phyloP scores from a whole-genome alignment of 2,329 filamentous ascomycete genomes.

The Pseudocercospora ulei region DNA sequence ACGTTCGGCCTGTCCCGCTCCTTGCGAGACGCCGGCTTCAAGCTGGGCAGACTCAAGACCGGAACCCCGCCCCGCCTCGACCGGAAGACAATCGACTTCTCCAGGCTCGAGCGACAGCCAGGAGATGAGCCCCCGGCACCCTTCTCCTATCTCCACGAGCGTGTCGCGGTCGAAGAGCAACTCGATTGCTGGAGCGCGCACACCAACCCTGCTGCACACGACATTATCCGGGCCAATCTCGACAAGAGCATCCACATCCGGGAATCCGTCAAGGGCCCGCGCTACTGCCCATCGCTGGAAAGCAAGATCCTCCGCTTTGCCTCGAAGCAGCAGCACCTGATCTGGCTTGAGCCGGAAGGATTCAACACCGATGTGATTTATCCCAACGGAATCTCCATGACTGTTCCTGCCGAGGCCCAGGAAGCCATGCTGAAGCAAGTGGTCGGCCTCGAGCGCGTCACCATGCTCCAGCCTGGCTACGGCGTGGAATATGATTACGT shows the following conservation, averaged over 20 bases:
- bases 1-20: slow-evolving; percentile 90
- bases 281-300: slow-evolving; percentile 92
- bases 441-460: slow-evolving; percentile 74
- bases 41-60: slow-evolving; percentile 83
- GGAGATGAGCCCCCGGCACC: slow-evolving; percentile 80
- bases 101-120: slow-evolving; percentile 57
- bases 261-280: slow-evolving; percentile 84
- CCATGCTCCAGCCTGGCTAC: slow-evolving; percentile 90
- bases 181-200: slow-evolving; percentile 77
- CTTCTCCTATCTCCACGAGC: slow-evolving; percentile 80
- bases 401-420: slow-evolving; percentile 79
- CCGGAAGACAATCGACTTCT: slow-evolving; percentile 70
- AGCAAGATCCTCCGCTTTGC: slow-evolving; percentile 85
- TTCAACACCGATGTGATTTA: slow-evolving; percentile 85
- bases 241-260: slow-evolving; percentile 94
- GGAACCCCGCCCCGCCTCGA: slow-evolving; percentile 86
- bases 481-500: slow-evolving; percentile 99
- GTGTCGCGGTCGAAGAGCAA: slow-evolving; percentile 69
- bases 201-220: slow-evolving; percentile 74
- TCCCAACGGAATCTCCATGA: slow-evolving; percentile 96
- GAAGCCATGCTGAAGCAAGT: slow-evolving; percentile 77
- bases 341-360: slow-evolving; percentile 96
- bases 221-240: slow-evolving; percentile 77
- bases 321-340: slow-evolving; percentile 69
- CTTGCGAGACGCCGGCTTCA: slow-evolving; percentile 75